A percentile compares a stretch with the other conserved stretches of the same genome.
phyloP scores from a whole-genome alignment of 2,329 filamentous ascomycete species.

The Cladosporium oxysporum region DNA sequence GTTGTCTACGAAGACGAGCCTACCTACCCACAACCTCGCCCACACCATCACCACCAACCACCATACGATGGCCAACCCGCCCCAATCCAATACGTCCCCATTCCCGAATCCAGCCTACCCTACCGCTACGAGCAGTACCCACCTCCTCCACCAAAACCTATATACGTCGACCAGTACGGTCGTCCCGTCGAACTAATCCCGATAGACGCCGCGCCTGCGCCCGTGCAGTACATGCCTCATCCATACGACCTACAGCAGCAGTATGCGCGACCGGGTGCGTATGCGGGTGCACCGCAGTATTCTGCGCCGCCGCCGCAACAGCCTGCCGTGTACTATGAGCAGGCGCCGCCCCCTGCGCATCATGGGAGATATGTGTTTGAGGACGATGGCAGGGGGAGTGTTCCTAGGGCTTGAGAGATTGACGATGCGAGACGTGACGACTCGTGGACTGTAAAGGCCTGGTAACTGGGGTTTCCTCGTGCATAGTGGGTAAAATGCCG shows the following conservation, averaged over 20 bases:
- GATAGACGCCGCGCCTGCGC: constrained; percentile 31
- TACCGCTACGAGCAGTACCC: constrained; percentile 26
- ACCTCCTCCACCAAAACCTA: constrained; percentile 26
- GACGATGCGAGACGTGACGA: not conserved
- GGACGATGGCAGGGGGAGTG: constrained; percentile 12
- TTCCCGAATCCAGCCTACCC: constrained; percentile 24
- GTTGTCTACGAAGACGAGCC: constrained; percentile 30
- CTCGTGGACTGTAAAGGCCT: not conserved
- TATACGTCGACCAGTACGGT: constrained; percentile 40
- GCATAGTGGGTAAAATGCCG: not conserved
- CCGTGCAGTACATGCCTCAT: constrained; percentile 31
- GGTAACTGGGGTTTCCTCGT: not conserved
- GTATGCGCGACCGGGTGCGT: constrained; percentile 1
- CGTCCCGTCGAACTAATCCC: constrained; percentile 33
- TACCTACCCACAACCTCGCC: constrained; percentile 23
- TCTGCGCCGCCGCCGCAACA: not conserved
- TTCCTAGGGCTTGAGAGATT: constrained; percentile 4
- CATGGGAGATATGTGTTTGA: constrained; percentile 9
- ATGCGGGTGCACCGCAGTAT: not conserved
- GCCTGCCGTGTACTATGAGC: constrained; percentile 1
- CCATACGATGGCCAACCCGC: constrained; percentile 21
- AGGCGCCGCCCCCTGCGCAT: not conserved
- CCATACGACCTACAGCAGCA: constrained; percentile 32
- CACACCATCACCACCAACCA: constrained; percentile 23
- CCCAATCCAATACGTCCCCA: constrained; percentile 30